A percentile compares a stretch with the other conserved stretches of the same genome.
These are phyloP conservation scores for Choiromyces venosus DNA, from an alignment of 495 filamentous ascomycete species.

Conservation along the genomic window DNA sequence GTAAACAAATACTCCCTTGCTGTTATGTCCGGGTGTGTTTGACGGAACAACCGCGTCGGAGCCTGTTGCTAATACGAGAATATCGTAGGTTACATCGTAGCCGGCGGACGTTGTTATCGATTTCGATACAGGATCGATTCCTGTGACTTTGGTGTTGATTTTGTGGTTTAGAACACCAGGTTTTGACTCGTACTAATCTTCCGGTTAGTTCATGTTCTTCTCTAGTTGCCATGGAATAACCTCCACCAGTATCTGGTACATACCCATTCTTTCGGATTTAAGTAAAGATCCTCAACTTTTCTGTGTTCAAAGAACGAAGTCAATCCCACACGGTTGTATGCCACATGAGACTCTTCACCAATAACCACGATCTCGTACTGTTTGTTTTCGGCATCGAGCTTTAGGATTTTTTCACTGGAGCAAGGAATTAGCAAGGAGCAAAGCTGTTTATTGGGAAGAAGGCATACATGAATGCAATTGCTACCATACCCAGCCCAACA, in stretches of 20 bases:
- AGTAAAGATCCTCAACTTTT: conserved; percentile 80
- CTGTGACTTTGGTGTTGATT: conserved; percentile 72
- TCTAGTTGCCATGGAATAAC: not conserved
- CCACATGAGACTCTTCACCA: conserved; percentile 85
- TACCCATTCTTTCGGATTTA: conserved; percentile 88
- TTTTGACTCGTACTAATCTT: conserved; percentile 44
- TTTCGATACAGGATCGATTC: conserved; percentile 61
- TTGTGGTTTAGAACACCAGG: conserved; percentile 69
- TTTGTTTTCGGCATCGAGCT: conserved; percentile 67
- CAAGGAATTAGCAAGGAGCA: not conserved
- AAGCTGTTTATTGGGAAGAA: not conserved
- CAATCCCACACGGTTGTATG: conserved; percentile 94
- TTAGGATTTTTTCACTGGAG: conserved; percentile 80
- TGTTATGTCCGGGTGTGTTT: conserved; percentile 76
- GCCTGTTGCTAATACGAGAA: conserved; percentile 84
- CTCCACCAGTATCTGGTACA: conserved; percentile 29
- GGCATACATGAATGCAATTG: conserved; percentile 83
- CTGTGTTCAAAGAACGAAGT: conserved; percentile 90
- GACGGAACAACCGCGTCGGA: conserved; percentile 80
- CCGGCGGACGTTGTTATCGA: conserved; percentile 66
- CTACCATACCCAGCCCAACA: conserved; percentile 93
- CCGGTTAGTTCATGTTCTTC: not conserved
- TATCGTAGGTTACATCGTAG: conserved; percentile 70
- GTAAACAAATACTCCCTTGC: conserved; percentile 90
- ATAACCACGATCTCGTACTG: conserved; percentile 86